Conservation (phyloP, 306 rosid species). For the Cicer cuneatum region DNA sequence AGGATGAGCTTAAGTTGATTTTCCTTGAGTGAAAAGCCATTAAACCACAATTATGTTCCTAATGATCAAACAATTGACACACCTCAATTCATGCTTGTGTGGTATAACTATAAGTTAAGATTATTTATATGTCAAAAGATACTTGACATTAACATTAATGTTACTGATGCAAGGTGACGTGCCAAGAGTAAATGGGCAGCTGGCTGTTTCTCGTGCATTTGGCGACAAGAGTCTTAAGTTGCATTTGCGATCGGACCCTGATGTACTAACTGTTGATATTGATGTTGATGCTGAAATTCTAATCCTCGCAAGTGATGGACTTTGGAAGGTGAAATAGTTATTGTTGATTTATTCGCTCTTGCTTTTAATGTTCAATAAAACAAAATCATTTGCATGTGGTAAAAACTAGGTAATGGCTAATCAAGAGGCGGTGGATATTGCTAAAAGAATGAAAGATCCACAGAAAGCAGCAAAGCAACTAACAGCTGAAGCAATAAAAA, state of each 20-base stretch:
- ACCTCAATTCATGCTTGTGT: background rate
- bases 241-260: constrained; percentile 87
- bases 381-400: constrained; percentile 28
- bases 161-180: constrained; percentile 69
- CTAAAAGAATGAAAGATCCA: constrained; percentile 70
- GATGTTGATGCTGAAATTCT: constrained; percentile 62
- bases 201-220: constrained; percentile 93
- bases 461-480: constrained; percentile 82
- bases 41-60: background rate
- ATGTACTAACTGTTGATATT: constrained; percentile 49
- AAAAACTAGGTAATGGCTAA: constrained; percentile 80
- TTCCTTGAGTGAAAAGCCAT: background rate
- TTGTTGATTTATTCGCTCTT: constrained; percentile 23
- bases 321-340: constrained; percentile 77
- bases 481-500: constrained; percentile 76
- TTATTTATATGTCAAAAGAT: background rate
- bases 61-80: constrained; percentile 4
- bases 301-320: constrained; percentile 89
- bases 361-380: constrained; percentile 11
- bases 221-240: constrained; percentile 92
- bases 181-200: constrained; percentile 93
- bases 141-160: constrained; percentile 34
- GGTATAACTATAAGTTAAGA: constrained; percentile 27
- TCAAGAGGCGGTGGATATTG: constrained; percentile 91
- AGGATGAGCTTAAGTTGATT: constrained; percentile 1